Evolutionary conservation across 2,329 filamentous ascomycete genomes (phyloP), one percentile per base, ranked within the genome.

Genomic region (Thelonectria discophora): DNA sequence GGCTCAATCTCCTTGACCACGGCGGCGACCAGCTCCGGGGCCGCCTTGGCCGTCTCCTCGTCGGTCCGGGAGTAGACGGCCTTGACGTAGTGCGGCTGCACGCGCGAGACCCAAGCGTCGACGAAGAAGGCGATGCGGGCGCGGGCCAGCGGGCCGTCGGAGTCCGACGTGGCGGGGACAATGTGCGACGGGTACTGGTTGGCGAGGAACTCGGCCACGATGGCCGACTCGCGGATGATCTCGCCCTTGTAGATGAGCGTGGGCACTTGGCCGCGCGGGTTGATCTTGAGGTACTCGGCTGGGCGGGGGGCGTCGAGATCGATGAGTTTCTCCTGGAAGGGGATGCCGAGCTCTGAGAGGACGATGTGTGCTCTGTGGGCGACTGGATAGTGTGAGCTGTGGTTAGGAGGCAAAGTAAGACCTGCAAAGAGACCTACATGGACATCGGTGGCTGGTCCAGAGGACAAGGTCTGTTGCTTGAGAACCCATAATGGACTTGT

Each of bases 181-280:
- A 94, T 82, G 66, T 88, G 85, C 2, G 87, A 88, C 2, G 91
- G 90, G 73, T 90, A 86, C 0, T 84, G 80, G 72, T 95, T 91
- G 45, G 84, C 88, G 3, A 88, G 76, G 78, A 92, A 94, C 67
- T 90, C 86, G 1, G 88, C 77, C n/a, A 94, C 87, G 64, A 94
- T 85, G 65, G 80, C 87, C 2, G 90, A 92, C 75, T 95, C 92
- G 55, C 85, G 87, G 71, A 95, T 81, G 73, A 91, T 89, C 64
- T 90, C 82, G 63, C 81, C 83, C 64, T 87, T 82, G 80, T 90
- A 90, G 21, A 85, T 83, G 58, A 95, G 78, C 0, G 87, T 79
- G 1, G 92, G 92, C 5, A 95, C 91, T 3, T 93, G 85, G 13
- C 92, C 92, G 58, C 91, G 87, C 66, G 91, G 91, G 79, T 94